A percentile compares a stretch with the other conserved stretches of the same genome.
Evolutionary conservation across 441 rosid species (phyloP).

Genomic region (Codiaeum variegatum): DNA sequence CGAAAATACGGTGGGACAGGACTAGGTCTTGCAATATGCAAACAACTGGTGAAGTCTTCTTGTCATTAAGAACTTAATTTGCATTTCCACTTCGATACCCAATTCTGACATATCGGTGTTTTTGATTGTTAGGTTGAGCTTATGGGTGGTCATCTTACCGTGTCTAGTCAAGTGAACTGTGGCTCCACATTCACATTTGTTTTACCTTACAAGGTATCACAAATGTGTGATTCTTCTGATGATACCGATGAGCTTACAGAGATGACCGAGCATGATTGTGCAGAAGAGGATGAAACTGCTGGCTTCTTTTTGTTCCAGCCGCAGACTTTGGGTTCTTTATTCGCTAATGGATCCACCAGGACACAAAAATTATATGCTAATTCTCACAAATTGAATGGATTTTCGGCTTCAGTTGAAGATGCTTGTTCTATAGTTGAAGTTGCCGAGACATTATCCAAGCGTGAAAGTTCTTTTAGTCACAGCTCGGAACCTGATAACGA

Average conservation of each 20-base stretch:
- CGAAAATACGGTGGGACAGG: slow-evolving; percentile 98
- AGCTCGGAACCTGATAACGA: slow-evolving; percentile 29
- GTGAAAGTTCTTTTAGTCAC: slow-evolving; percentile 41
- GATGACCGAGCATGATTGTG: slow-evolving; percentile 50
- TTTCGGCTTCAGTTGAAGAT: slow-evolving; percentile 42
- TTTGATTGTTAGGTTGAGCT: slow-evolving; percentile 62
- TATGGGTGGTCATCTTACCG: slow-evolving; percentile 89
- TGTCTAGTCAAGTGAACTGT: slow-evolving; percentile 63
- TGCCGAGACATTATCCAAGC: slow-evolving; percentile 39
- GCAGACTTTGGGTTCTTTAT: slow-evolving; percentile 57
- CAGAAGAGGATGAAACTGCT: slow-evolving; percentile 56
- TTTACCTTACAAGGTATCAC: slow-evolving; percentile 77
- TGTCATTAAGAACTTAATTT: not conserved
- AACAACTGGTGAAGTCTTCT: slow-evolving; percentile 64
- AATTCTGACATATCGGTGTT: slow-evolving; percentile 23
- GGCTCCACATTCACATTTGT: slow-evolving; percentile 90
- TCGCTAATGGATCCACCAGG: slow-evolving; percentile 56
- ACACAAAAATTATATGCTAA: slow-evolving; percentile 37
- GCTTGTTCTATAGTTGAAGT: slow-evolving; percentile 47
- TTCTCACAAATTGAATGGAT: slow-evolving; percentile 37
- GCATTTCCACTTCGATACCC: not conserved
- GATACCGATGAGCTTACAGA: slow-evolving; percentile 69
- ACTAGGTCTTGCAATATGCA: slow-evolving; percentile 96
- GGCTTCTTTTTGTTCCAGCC: slow-evolving; percentile 84
- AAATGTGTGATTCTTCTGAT: slow-evolving; percentile 50